These are phyloP conservation scores for Penicillium silybi DNA, from an alignment of 495 filamentous ascomycete species.

Conservation along the genomic window DNA sequence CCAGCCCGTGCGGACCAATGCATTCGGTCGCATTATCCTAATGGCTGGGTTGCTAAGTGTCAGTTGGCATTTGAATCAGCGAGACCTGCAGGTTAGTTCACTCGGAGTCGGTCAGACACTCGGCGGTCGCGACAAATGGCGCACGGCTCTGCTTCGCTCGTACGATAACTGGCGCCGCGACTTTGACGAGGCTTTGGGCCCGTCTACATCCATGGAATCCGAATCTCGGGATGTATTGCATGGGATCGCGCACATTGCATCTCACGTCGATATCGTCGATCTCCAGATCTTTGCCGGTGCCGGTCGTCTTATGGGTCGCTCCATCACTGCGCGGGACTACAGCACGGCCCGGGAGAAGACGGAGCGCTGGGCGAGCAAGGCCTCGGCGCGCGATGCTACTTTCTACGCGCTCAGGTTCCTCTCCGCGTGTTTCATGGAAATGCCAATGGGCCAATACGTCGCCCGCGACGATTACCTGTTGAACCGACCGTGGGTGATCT, in stretches of 20 bases:
- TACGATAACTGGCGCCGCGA: conserved; percentile 95
- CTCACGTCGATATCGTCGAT: conserved; percentile 97
- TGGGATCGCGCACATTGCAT: conserved; percentile 94
- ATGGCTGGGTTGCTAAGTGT: conserved; percentile 94
- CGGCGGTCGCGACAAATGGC: conserved; percentile 90
- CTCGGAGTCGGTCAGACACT: conserved; percentile 75
- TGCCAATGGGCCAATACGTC: conserved; percentile 54
- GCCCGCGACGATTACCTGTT: conserved; percentile 87
- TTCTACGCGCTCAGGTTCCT: conserved; percentile 93
- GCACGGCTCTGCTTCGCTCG: conserved; percentile 77
- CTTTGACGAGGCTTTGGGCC: conserved; percentile 77
- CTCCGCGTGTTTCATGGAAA: conserved; percentile 67
- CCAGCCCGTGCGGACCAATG: conserved; percentile 84
- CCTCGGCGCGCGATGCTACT: conserved; percentile 85
- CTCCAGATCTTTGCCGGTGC: conserved; percentile 94
- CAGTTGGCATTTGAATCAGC: conserved; percentile 96
- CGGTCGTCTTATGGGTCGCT: conserved; percentile 75
- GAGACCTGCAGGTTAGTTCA: conserved; percentile 90
- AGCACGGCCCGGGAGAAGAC: conserved; percentile 73
- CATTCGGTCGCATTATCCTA: conserved; percentile 90
- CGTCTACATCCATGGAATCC: conserved; percentile 34
- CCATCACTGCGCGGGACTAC: conserved; percentile 78
- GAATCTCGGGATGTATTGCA: conserved; percentile 87
- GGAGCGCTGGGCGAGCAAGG: conserved; percentile 85
- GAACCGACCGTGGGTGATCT: conserved; percentile 96